Base-by-base conservation (phyloP, 805 yeast species). In the Ogataea nonfermentans region DNA sequence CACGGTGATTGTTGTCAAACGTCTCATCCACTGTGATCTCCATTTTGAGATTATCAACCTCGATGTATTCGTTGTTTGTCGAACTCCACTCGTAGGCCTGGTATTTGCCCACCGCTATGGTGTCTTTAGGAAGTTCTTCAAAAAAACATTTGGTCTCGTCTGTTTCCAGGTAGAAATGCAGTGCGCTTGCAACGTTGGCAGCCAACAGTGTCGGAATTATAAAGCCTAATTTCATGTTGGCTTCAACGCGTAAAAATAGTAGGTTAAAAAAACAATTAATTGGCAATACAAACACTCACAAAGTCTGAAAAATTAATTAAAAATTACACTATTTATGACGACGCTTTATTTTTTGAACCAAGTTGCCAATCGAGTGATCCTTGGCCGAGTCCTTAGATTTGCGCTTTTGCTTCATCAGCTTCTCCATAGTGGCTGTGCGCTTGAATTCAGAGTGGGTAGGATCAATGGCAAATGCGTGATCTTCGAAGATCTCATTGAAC, bases 401-500 rank as follows among this genome's bases (percentile, higher is more conserved):
- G 26, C 65, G 58, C 55, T 81, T 73, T 63, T 89, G 95, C 31
- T 77, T 71, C 67, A 93, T 64, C 41, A 93, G 76, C 61, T 81
- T 73, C 57, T 82, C 81, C 95, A 91, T 90, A 17, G 93, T 88
- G 12, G 78, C 68, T 1, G 98, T 90, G 63, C 82, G 79, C 67
- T 85, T 89, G 71, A 77, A 91, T 59, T 87, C 95, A n/a, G 95
- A 84, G 56, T 74, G 79, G 14, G 95, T 81, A 15, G 97, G 95
- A 63, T 95, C 99, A 58, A 95, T 89, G 9, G 96, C 96, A 64
- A 79, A 93, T 46, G 84, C 93, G 47, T 86, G 96, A 46, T 79
- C 81, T 54, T 88, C 88, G 56, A 82, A 87, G 48, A 89, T 70
- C 49, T 84, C 95, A 32, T 73, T 73, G 70, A 93, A 93, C 66